phyloP scores from a whole-genome alignment of 768 basidiomycete genomes.

The Tephrocybe sp. region DNA sequence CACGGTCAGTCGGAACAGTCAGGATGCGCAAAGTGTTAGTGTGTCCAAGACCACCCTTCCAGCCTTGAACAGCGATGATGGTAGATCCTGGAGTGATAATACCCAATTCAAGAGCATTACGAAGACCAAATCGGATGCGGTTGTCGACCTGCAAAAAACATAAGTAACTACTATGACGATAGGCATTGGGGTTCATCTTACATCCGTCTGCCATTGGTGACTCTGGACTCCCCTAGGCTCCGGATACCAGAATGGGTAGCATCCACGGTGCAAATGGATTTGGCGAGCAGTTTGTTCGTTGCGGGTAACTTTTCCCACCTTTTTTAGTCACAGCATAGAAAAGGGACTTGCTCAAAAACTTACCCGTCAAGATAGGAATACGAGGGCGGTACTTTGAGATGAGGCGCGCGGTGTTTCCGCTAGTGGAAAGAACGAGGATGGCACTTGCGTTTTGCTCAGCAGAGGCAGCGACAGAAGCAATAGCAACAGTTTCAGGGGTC shows the following conservation, averaged over 20 bases:
- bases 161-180: slow-evolving; percentile 10
- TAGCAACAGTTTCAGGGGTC: slow-evolving; percentile 93
- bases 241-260: slow-evolving; percentile 96
- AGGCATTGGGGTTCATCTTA: slow-evolving; percentile 34
- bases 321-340: not conserved
- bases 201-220: slow-evolving; percentile 97
- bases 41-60: slow-evolving; percentile 97
- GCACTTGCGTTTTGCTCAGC: slow-evolving; percentile 93
- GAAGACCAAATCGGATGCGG: slow-evolving; percentile 85
- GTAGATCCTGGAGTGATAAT: slow-evolving; percentile 88
- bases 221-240: slow-evolving; percentile 88
- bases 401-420: slow-evolving; percentile 93
- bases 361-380: slow-evolving; percentile 93
- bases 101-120: slow-evolving; percentile 77
- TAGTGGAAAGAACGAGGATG: slow-evolving; percentile 94
- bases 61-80: slow-evolving; percentile 96
- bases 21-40: slow-evolving; percentile 88
- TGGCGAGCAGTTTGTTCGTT: slow-evolving; percentile 95
- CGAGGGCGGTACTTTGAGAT: slow-evolving; percentile 94
- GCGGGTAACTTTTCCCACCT: slow-evolving; percentile 71
- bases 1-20: slow-evolving; percentile 76
- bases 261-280: slow-evolving; percentile 94
- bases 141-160: slow-evolving; percentile 65
- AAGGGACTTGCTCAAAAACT: slow-evolving; percentile 17
- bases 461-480: slow-evolving; percentile 94